Conservation (phyloP, 192 early-diverging fungal species). For the Cladochytrium replicatum region DNA sequence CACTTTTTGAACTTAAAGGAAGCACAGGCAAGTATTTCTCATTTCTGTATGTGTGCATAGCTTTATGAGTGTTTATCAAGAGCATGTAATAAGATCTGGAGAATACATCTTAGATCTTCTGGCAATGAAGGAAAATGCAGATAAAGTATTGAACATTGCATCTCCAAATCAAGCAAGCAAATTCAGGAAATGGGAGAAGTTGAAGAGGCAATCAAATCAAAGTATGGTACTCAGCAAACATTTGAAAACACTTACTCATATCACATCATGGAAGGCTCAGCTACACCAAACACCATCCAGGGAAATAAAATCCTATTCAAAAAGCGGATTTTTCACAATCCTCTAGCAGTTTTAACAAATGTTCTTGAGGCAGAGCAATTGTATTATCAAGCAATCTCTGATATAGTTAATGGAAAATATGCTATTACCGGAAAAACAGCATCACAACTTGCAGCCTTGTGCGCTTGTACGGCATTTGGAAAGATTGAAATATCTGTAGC, state of each 20-base stretch:
- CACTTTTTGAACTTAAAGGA: conserved; percentile 29
- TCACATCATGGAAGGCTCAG: conserved; percentile 10
- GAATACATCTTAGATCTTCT: conserved; percentile 45
- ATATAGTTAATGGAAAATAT: conserved; percentile 33
- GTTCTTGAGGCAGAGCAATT: conserved; percentile 33
- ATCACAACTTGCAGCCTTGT: conserved; percentile 35
- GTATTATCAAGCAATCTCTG: conserved; percentile 36
- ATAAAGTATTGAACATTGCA: no score
- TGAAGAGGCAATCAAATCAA: conserved; percentile 7
- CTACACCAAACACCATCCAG: background rate
- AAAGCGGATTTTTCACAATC: conserved; percentile 40
- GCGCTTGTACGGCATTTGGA: conserved; percentile 36
- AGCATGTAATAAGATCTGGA: conserved; percentile 32
- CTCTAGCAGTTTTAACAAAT: conserved; percentile 22
- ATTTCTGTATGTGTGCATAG: background rate
- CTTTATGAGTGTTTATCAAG: conserved; percentile 6
- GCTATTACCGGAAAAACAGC: conserved; percentile 28
- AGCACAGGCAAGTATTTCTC: conserved; percentile 9
- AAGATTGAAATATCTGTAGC: conserved; percentile 24
- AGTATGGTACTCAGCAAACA: background rate
- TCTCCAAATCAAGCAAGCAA: conserved; percentile 1
- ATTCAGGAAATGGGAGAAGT: conserved; percentile 13
- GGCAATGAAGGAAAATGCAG: conserved; percentile 26
- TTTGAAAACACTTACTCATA: background rate
- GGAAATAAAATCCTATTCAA: conserved; percentile 35